phyloP scores from a whole-genome alignment of 1,284 basidiomycete species.

The Baeospora myosura region DNA sequence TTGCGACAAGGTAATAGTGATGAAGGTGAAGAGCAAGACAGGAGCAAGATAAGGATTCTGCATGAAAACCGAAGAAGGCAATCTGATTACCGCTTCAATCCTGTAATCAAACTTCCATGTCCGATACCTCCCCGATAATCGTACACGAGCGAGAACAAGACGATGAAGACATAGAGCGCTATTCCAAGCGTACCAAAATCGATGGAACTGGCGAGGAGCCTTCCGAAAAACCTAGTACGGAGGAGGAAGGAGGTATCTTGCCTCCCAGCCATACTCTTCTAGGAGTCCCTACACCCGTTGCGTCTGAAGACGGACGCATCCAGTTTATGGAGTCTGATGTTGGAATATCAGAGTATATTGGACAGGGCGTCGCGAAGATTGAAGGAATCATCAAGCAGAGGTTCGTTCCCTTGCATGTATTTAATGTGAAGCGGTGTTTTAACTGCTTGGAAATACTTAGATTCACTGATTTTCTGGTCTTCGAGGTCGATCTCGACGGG shows the following conservation, averaged over 20 bases:
- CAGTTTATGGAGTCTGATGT: slow-evolving; percentile 78
- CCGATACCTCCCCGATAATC: slow-evolving; percentile 25
- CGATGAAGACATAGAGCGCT: slow-evolving; percentile 36
- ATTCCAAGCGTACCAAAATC: slow-evolving; percentile 50
- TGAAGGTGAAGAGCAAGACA: slow-evolving; percentile 1
- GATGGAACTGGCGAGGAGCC: slow-evolving; percentile 23
- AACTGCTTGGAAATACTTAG: slow-evolving; percentile 37
- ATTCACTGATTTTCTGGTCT: slow-evolving; percentile 92
- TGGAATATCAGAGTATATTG: slow-evolving; percentile 86
- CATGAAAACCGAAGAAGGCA: too few relatives aligned
- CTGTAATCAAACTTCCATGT: slow-evolving; percentile 20
- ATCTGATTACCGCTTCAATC: slow-evolving; percentile 8
- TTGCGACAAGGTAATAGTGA: background rate
- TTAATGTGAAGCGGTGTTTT: too few relatives aligned
- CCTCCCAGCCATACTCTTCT: slow-evolving; percentile 69
- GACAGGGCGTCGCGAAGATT: slow-evolving; percentile 62
- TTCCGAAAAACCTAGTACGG: slow-evolving; percentile 10
- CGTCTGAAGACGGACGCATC: slow-evolving; percentile 40
- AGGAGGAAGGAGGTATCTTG: slow-evolving; percentile 32
- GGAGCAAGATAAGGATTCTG: background rate
- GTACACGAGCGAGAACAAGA: slow-evolving; percentile 52
- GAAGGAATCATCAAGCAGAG: slow-evolving; percentile 93
- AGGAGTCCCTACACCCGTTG: slow-evolving; percentile 45
- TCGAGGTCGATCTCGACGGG: slow-evolving; percentile 76
- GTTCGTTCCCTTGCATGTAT: slow-evolving; percentile 39